Evolutionary conservation across 1,139 yeast genomes (phyloP).

Genomic region (Blastobotrys indianensis): DNA sequence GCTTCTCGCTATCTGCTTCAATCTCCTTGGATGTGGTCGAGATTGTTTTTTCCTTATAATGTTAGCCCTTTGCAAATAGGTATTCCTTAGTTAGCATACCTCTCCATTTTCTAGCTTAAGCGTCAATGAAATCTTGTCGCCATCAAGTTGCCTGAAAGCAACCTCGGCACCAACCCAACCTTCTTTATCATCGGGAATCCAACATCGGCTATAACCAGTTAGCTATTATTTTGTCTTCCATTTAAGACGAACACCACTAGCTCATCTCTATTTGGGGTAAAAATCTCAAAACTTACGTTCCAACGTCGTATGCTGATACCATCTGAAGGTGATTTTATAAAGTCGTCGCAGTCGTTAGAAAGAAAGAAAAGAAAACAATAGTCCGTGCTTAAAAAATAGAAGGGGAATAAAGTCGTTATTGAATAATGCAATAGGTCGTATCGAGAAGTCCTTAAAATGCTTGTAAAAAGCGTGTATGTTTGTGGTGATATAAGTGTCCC

Average conservation of each 20-base stretch:
- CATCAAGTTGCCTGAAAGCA: conserved; percentile 45
- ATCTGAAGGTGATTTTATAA: conserved; percentile 10
- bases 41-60: conserved; percentile 22
- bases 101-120: conserved; percentile 56
- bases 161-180: conserved; percentile 95
- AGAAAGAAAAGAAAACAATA: not conserved
- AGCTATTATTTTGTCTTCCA: not conserved
- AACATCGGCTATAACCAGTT: conserved; percentile 54
- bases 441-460: too few species aligned
- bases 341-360: too few species aligned
- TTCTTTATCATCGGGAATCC: conserved; percentile 83
- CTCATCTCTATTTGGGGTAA: not conserved
- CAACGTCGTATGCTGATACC: conserved; percentile 29
- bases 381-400: not conserved
- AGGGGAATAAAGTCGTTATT: not conserved
- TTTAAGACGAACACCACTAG: not conserved
- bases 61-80: not conserved
- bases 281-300: conserved; percentile 26
- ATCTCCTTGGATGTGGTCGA: conserved; percentile 39
- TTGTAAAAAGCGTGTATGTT: too few species aligned
- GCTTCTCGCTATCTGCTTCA: conserved; percentile 36
- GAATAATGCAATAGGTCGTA: too few species aligned
- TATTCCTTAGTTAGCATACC: conserved; percentile 21
- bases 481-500: too few species aligned
- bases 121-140: conserved; percentile 51